phyloP scores from a whole-genome alignment of 257 asterid genomes.

The Echites panduratus region DNA sequence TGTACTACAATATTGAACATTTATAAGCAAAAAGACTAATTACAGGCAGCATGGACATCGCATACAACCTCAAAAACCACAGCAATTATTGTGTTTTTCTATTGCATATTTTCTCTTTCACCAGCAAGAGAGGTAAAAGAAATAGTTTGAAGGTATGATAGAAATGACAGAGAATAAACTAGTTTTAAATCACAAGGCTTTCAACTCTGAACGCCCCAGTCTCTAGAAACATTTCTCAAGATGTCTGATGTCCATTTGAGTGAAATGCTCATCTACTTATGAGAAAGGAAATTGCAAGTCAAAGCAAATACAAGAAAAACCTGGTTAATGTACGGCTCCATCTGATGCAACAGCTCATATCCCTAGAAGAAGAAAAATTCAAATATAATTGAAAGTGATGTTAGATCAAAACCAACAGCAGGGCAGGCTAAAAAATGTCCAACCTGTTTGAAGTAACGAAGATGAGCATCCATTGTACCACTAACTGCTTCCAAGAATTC shows the following conservation, averaged over 20 bases:
- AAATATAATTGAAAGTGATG: slow-evolving; percentile 18
- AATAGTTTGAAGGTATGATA: background rate
- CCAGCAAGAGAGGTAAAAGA: background rate
- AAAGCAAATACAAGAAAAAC: slow-evolving; percentile 32
- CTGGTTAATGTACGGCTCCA: slow-evolving; percentile 99
- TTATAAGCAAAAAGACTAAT: slow-evolving; percentile 3
- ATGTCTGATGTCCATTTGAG: background rate
- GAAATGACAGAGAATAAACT: background rate
- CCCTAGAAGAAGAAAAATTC: slow-evolving; percentile 51
- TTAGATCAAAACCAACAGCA: slow-evolving; percentile 5
- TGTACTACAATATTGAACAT: slow-evolving; percentile 11
- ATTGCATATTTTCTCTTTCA: background rate
- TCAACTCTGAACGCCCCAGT: background rate
- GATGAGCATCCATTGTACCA: slow-evolving; percentile 98
- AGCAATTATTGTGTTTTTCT: background rate
- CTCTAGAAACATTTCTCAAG: background rate
- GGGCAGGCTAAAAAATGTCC: slow-evolving; percentile 1
- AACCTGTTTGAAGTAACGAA: slow-evolving; percentile 98
- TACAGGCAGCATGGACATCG: background rate
- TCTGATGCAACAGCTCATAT: slow-evolving; percentile 95
- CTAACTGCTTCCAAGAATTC: slow-evolving; percentile 98
- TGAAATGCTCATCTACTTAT: background rate
- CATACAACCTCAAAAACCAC: background rate
- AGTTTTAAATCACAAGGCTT: background rate
- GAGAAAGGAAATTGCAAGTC: slow-evolving; percentile 5